phyloP scores from a whole-genome alignment of 2,329 filamentous ascomycete genomes.

The Hymenoscyphus repandus region DNA sequence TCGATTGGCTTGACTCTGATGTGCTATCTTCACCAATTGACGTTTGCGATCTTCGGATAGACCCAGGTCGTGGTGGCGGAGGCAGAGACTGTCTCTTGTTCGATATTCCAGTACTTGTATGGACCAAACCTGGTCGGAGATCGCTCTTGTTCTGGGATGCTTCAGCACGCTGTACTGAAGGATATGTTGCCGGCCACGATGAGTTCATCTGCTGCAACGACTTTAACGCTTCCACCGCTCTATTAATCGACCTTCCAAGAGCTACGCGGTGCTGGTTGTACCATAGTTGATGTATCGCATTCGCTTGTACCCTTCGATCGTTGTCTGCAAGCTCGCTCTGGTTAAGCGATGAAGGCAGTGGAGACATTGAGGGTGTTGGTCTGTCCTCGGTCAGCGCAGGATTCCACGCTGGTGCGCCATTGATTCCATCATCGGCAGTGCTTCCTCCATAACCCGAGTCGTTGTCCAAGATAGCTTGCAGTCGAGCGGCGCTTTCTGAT shows the following conservation, averaged over 20 bases:
- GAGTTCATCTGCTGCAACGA: conserved; percentile 84
- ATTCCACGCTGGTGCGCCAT: conserved; percentile 38
- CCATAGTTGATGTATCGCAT: conserved; percentile 86
- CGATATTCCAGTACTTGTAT: conserved; percentile 47
- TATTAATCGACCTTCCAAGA: conserved; percentile 81
- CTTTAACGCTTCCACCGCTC: conserved; percentile 77
- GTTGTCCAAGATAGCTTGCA: conserved; percentile 75
- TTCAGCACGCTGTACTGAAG: conserved; percentile 66
- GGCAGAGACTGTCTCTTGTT: conserved; percentile 33
- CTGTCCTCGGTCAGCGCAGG: conserved; percentile 43
- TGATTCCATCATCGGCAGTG: conserved; percentile 56
- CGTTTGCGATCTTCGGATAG: conserved; percentile 66
- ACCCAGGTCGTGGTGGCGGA: conserved; percentile 40
- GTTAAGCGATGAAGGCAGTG: conserved; percentile 19
- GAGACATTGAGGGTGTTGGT: conserved; percentile 38
- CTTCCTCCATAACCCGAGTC: conserved; percentile 94
- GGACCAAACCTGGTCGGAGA: conserved; percentile 56
- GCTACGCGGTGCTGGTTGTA: conserved; percentile 89
- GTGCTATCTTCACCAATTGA: conserved; percentile 52
- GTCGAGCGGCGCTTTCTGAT: conserved; percentile 72
- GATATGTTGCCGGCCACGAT: conserved; percentile 92
- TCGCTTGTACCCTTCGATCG: conserved; percentile 65
- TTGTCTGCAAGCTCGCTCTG: conserved; percentile 43
- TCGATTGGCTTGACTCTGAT: conserved; percentile 68
- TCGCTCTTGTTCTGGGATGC: conserved; percentile 41